These are phyloP conservation scores for Botrytis fragariae DNA, from an alignment of 2,329 filamentous ascomycete genomes.

Conservation along the genomic window DNA sequence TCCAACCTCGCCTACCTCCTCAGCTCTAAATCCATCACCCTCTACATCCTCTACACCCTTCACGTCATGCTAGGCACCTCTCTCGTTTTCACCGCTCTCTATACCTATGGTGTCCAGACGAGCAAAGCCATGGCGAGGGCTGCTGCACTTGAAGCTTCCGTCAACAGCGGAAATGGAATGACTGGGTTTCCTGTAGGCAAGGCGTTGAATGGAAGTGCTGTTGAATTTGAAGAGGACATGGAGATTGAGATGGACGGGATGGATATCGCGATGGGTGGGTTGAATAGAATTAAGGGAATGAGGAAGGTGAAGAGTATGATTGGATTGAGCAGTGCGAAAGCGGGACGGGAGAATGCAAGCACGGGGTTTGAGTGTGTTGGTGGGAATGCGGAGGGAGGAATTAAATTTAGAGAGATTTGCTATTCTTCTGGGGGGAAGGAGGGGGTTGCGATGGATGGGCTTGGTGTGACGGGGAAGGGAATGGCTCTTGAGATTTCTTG, in stretches of 20 bases:
- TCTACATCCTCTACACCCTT: slow-evolving; percentile 16
- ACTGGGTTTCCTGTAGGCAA: neutral
- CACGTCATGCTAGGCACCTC: slow-evolving; percentile 19
- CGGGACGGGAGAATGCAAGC: neutral
- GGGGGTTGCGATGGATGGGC: neutral
- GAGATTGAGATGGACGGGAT: neutral
- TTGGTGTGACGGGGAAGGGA: neutral
- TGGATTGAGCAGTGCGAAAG: neutral
- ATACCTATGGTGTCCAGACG: slow-evolving; percentile 9
- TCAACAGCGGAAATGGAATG: neutral
- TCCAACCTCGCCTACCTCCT: slow-evolving; percentile 19
- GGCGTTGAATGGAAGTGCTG: neutral
- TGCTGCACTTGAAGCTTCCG: slow-evolving; percentile 2
- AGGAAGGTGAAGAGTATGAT: slow-evolving; percentile 7
- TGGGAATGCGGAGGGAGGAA: neutral
- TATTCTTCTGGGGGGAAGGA: neutral
- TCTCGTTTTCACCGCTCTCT: slow-evolving; percentile 18
- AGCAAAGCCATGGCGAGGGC: slow-evolving; percentile 18
- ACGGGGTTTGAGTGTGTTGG: neutral
- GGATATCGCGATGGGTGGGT: neutral
- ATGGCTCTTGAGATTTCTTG: slow-evolving; percentile 16
- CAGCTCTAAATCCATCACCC: slow-evolving; percentile 16
- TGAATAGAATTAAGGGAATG: neutral
- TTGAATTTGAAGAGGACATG: slow-evolving; percentile 3
- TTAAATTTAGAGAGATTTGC: slow-evolving; percentile 13